Evolutionary conservation across 1,284 basidiomycete species (phyloP).

Genomic region (Irpex sp.): DNA sequence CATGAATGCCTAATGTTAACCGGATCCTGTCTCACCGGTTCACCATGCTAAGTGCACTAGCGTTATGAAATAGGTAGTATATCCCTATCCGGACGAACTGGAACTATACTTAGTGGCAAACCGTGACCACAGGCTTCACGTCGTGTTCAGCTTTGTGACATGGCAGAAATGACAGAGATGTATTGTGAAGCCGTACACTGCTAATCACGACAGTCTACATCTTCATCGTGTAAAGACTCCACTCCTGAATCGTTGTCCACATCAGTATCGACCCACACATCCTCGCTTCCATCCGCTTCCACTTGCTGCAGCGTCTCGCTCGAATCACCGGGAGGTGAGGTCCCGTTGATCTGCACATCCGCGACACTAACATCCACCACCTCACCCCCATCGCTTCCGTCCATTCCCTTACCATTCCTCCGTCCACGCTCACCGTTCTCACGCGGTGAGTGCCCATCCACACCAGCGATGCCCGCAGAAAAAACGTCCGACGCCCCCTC

Average conservation of each 20-base stretch:
- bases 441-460: not conserved
- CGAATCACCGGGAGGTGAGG: slow-evolving; percentile 1
- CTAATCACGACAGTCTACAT: not conserved
- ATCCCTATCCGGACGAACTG: too few relatives aligned
- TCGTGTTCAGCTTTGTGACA: not conserved
- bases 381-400: not conserved
- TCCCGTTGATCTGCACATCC: slow-evolving; percentile 3
- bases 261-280: slow-evolving; percentile 33
- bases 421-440: not conserved
- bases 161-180: not conserved
- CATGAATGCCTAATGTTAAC: too few relatives aligned
- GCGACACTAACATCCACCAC: slow-evolving; percentile 10
- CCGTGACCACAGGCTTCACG: too few relatives aligned
- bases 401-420: not conserved
- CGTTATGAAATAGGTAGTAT: too few relatives aligned
- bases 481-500: not conserved
- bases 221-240: not conserved
- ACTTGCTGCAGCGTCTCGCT: slow-evolving; percentile 8
- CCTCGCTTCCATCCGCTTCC: slow-evolving; percentile 20
- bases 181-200: not conserved
- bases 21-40: too few relatives aligned
- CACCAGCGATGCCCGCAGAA: not conserved
- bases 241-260: slow-evolving; percentile 19
- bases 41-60: too few relatives aligned
- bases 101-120: too few relatives aligned